Percentiles rank a stretch among this genome's conserved stretches.
Conservation (phyloP, 2,329 filamentous ascomycete species). For the Fusarium tricinctum region DNA sequence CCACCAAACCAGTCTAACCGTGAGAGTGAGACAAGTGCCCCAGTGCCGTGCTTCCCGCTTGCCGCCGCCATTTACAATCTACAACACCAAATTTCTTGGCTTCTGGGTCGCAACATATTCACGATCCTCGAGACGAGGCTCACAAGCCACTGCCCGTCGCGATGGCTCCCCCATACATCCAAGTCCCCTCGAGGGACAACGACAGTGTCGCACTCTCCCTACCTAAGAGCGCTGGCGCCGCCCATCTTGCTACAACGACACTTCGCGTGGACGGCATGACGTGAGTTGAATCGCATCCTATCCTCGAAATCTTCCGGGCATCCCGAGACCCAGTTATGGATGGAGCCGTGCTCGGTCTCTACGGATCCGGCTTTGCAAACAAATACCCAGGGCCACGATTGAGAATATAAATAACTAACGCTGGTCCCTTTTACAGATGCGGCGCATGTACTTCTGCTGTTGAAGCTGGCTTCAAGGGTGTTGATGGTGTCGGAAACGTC, state of each 20-base stretch:
- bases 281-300: constrained; percentile 59
- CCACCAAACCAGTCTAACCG: constrained; percentile 36
- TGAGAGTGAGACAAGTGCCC: constrained; percentile 20
- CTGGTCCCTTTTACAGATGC: constrained; percentile 71
- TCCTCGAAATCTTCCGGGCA: constrained; percentile 26
- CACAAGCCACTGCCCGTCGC: constrained; percentile 32
- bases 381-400: constrained; percentile 7
- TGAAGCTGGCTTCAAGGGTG: constrained; percentile 87
- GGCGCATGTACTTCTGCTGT: constrained; percentile 96
- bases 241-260: constrained; percentile 89
- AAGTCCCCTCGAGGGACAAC: constrained; percentile 61
- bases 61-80: constrained; percentile 11
- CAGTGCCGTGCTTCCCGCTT: constrained; percentile 24
- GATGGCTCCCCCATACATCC: constrained; percentile 68
- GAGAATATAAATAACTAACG: constrained; percentile 51
- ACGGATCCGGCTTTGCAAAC: constrained; percentile 1
- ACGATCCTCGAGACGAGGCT: constrained; percentile 37
- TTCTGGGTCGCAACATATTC: constrained; percentile 53
- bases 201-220: constrained; percentile 49
- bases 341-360: constrained; percentile 8
- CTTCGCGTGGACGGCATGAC: constrained; percentile 91
- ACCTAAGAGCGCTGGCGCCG: constrained; percentile 54
- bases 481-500: constrained; percentile 85
- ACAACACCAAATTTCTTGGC: constrained; percentile 21
- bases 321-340: constrained; percentile 33